Conservation (phyloP, 2,329 filamentous ascomycete species). For the Calonectria hawksworthii region DNA sequence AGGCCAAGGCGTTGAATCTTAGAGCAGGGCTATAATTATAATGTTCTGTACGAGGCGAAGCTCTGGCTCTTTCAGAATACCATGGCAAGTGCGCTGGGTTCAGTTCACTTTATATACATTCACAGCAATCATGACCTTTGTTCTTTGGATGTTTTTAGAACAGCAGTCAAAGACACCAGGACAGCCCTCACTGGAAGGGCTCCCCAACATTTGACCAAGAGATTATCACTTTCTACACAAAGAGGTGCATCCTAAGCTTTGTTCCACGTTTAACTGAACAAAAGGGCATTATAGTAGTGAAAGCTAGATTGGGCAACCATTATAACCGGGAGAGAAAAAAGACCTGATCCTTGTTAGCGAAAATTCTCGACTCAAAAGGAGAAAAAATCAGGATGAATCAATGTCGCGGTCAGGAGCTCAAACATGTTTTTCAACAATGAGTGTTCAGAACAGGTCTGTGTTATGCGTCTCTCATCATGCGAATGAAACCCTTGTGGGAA, state of each 20-base stretch:
- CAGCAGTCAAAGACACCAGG: not conserved
- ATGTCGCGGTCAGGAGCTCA: constrained; percentile 41
- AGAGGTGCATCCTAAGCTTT: not conserved
- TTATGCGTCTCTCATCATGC: constrained; percentile 49
- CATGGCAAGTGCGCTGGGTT: not conserved
- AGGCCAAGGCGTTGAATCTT: not conserved
- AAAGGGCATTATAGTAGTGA: no score
- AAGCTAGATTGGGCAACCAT: not conserved
- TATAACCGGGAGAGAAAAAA: not conserved
- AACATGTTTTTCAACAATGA: constrained; percentile 48
- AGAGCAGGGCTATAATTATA: not conserved
- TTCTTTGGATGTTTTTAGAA: not conserved
- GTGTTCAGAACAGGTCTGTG: constrained; percentile 54
- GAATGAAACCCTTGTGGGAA: constrained; percentile 16
- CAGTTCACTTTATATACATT: not conserved
- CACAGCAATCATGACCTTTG: not conserved
- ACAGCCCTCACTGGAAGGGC: not conserved
- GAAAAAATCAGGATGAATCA: constrained; percentile 17
- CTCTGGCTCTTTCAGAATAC: not conserved
- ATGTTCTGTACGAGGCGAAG: not conserved
- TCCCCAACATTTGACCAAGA: not conserved
- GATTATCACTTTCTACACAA: not conserved
- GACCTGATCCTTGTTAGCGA: constrained; percentile 35
- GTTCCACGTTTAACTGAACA: constrained; percentile 10
- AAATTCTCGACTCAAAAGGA: constrained; percentile 15